Evolutionary conservation across 1,284 basidiomycete genomes (phyloP).

Genomic region (Nidula niveotomentosa): DNA sequence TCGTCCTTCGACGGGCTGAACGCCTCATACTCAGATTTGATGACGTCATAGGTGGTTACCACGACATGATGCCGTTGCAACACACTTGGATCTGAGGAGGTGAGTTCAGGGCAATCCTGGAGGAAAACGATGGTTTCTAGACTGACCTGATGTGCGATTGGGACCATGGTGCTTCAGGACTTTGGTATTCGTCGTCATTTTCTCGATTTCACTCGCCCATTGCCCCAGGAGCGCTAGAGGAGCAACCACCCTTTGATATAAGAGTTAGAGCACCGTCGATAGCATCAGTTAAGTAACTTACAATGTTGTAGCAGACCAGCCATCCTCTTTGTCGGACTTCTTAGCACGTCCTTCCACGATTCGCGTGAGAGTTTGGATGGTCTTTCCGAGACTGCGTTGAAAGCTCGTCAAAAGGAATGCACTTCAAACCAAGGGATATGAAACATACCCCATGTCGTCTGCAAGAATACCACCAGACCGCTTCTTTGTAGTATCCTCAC

Average conservation of each 20-base stretch:
- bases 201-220: conserved; percentile 86
- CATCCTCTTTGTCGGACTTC: conserved; percentile 69
- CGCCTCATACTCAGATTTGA: conserved; percentile 71
- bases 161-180: conserved; percentile 86
- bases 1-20: conserved; percentile 48
- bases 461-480: conserved; percentile 87
- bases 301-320: conserved; percentile 75
- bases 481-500: conserved; percentile 71
- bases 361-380: conserved; percentile 86
- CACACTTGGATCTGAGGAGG: conserved; percentile 51
- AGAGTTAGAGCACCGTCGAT: too few relatives aligned
- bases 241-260: conserved; percentile 75
- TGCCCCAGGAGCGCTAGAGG: conserved; percentile 88
- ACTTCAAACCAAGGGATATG: not conserved
- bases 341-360: conserved; percentile 78
- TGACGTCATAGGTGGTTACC: conserved; percentile 81
- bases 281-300: too few relatives aligned
- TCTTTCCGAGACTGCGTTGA: conserved; percentile 75
- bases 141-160: conserved; percentile 65
- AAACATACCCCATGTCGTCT: conserved; percentile 83
- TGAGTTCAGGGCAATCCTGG: conserved; percentile 3
- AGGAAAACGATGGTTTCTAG: not conserved
- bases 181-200: conserved; percentile 70
- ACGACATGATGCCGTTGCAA: conserved; percentile 75
- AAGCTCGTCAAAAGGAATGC: conserved; percentile 1